These are phyloP conservation scores for Amphicarpaea edgeworthii DNA, from an alignment of 306 rosid genomes.

Conservation along the genomic window DNA sequence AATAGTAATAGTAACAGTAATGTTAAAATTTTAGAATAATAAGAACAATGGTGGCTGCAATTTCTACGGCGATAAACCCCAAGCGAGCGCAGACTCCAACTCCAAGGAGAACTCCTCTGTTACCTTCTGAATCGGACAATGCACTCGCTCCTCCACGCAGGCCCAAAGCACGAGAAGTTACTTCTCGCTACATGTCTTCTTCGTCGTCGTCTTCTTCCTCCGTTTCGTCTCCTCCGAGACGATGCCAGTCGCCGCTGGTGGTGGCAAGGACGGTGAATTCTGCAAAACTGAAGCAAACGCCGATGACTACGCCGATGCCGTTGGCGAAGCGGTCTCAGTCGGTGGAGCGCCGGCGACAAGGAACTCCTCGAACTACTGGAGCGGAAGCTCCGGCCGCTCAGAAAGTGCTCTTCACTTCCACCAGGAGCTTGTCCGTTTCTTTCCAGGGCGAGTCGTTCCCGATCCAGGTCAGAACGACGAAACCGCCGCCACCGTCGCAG, in stretches of 20 bases:
- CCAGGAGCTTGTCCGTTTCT: constrained; percentile 88
- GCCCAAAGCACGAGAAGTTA: constrained; percentile 72
- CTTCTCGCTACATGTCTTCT: constrained; percentile 82
- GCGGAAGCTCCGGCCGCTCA: constrained; percentile 66
- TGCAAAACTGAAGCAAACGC: constrained; percentile 25
- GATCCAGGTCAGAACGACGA: constrained; percentile 75
- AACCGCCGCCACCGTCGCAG: constrained; percentile 68
- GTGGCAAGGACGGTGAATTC: constrained; percentile 58
- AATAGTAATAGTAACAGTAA: not conserved
- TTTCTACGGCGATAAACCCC: constrained; percentile 66
- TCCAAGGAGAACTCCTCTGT: constrained; percentile 68
- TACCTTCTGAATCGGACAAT: constrained; percentile 89
- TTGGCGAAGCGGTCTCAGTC: constrained; percentile 66
- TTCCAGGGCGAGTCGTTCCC: constrained; percentile 95
- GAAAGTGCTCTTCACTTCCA: constrained; percentile 79
- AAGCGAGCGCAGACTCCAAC: constrained; percentile 64
- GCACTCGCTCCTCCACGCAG: constrained; percentile 65
- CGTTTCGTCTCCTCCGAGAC: constrained; percentile 56
- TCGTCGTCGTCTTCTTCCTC: constrained; percentile 59
- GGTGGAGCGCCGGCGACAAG: constrained; percentile 62
- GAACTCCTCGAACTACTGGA: constrained; percentile 60
- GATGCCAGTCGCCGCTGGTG: constrained; percentile 72
- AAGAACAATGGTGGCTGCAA: constrained; percentile 73
- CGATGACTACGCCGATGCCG: constrained; percentile 48
- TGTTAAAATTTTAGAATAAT: not conserved